A percentile compares a stretch with the other conserved stretches of the same genome.
phyloP scores from a whole-genome alignment of 2,329 filamentous ascomycete genomes.

The Setomelanomma holmii region DNA sequence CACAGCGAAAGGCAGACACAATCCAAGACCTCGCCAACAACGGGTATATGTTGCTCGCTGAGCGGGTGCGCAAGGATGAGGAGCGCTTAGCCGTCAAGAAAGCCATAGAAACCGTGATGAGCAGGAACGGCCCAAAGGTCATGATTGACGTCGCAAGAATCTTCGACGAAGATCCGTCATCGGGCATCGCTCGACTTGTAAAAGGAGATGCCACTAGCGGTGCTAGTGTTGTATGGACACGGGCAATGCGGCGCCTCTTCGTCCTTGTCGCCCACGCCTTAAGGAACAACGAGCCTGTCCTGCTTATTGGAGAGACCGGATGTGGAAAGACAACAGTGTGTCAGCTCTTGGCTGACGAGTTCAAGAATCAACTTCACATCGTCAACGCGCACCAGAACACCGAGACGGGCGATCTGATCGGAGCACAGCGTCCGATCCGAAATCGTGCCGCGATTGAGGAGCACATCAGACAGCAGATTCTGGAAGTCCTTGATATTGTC shows the following conservation, averaged over 20 bases:
- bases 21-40: constrained; percentile 89
- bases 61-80: constrained; percentile 89
- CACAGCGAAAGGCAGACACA: constrained; percentile 80
- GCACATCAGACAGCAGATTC: constrained; percentile 68
- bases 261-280: constrained; percentile 87
- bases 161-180: constrained; percentile 63
- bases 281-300: constrained; percentile 87
- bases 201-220: constrained; percentile 23
- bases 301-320: constrained; percentile 94
- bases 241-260: constrained; percentile 90
- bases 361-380: constrained; percentile 78
- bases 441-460: constrained; percentile 79
- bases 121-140: constrained; percentile 62
- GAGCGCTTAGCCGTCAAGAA: constrained; percentile 84
- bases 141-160: constrained; percentile 75
- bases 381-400: constrained; percentile 99
- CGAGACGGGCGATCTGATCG: constrained; percentile 96
- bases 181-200: constrained; percentile 46
- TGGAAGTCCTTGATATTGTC: constrained; percentile 37
- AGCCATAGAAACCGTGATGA: constrained; percentile 90
- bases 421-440: constrained; percentile 88
- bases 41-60: constrained; percentile 94
- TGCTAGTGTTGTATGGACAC: constrained; percentile 81
- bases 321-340: constrained; percentile 98
- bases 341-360: constrained; percentile 85